Conservation (phyloP, 2,329 filamentous ascomycete species). For the Claviceps sp. region DNA sequence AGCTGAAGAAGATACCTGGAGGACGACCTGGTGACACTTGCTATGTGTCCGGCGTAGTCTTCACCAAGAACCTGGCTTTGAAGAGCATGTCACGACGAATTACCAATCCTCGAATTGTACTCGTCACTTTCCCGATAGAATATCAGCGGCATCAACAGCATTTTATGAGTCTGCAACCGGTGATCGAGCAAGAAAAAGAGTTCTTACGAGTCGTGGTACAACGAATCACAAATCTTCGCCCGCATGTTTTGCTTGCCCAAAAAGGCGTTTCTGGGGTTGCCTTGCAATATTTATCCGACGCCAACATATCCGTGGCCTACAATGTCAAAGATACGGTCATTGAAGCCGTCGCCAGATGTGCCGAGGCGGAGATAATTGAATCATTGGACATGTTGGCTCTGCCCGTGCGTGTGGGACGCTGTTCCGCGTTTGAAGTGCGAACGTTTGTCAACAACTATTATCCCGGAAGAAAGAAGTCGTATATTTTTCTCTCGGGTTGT, state of each 20-base stretch:
- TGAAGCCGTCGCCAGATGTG: constrained; percentile 84
- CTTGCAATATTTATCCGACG: constrained; percentile 73
- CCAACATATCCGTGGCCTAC: constrained; percentile 84
- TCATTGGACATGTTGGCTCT: constrained; percentile 85
- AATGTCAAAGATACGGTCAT: constrained; percentile 95
- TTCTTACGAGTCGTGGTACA: constrained; percentile 85
- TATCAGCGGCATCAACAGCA: constrained; percentile 79
- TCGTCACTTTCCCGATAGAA: constrained; percentile 90
- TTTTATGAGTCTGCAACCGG: constrained; percentile 95
- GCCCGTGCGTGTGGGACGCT: constrained; percentile 59
- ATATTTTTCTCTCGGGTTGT: constrained; percentile 88
- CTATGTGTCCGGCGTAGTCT: constrained; percentile 95
- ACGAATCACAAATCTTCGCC: constrained; percentile 72
- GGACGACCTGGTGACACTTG: constrained; percentile 80
- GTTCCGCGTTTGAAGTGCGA: constrained; percentile 84
- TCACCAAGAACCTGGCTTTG: constrained; percentile 89
- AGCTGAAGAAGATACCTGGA: constrained; percentile 90
- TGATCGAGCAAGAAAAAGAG: constrained; percentile 92
- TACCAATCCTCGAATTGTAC: constrained; percentile 69
- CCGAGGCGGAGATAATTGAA: constrained; percentile 82
- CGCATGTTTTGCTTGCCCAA: constrained; percentile 80
- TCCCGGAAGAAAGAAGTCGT: constrained; percentile 73
- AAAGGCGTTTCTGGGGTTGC: constrained; percentile 87
- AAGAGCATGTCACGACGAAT: constrained; percentile 94
- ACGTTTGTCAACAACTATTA: constrained; percentile 76